A percentile compares a stretch with the other conserved stretches of the same genome.
Conservation (phyloP, 768 basidiomycete species). For the Suillus clintonianus region DNA sequence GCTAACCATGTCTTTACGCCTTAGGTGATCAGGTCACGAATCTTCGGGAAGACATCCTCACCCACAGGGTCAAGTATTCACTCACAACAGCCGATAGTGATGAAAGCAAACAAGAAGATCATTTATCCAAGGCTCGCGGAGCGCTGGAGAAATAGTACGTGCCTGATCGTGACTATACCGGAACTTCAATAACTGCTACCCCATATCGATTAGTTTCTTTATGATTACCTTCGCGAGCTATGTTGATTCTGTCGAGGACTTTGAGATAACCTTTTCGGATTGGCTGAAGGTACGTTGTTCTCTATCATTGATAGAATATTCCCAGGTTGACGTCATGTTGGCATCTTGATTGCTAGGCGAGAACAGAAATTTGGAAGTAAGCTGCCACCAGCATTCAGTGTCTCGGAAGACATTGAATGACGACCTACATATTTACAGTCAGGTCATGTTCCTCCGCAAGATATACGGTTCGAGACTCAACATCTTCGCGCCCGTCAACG, state of each 20-base stretch:
- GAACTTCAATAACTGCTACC: conserved; percentile 3
- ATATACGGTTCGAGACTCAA: conserved; percentile 78
- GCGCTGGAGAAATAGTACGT: conserved; percentile 90
- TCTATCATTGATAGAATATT: not conserved
- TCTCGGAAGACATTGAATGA: not conserved
- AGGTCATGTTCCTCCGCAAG: conserved; percentile 84
- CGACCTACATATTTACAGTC: conserved; percentile 45
- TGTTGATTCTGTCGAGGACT: conserved; percentile 66
- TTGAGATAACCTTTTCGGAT: conserved; percentile 72
- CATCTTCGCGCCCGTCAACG: conserved; percentile 90
- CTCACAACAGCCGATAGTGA: conserved; percentile 73
- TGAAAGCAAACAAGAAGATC: conserved; percentile 49
- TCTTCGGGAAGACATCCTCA: conserved; percentile 85
- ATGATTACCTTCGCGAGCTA: conserved; percentile 92
- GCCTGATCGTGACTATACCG: not conserved
- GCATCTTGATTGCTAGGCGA: conserved; percentile 41
- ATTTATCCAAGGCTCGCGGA: conserved; percentile 67
- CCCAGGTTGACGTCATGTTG: not conserved
- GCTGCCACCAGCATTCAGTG: conserved; percentile 26
- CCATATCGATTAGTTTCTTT: conserved; percentile 68
- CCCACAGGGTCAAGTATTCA: conserved; percentile 83
- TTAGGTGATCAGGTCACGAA: conserved; percentile 91
- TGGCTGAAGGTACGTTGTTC: conserved; percentile 72
- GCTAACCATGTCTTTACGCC: conserved; percentile 12
- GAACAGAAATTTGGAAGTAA: conserved; percentile 94